Percentiles rank a stretch among this genome's conserved stretches.
Evolutionary conservation across 371 early-diverging fungal genomes (phyloP).

Genomic region (Mucor irregularis): DNA sequence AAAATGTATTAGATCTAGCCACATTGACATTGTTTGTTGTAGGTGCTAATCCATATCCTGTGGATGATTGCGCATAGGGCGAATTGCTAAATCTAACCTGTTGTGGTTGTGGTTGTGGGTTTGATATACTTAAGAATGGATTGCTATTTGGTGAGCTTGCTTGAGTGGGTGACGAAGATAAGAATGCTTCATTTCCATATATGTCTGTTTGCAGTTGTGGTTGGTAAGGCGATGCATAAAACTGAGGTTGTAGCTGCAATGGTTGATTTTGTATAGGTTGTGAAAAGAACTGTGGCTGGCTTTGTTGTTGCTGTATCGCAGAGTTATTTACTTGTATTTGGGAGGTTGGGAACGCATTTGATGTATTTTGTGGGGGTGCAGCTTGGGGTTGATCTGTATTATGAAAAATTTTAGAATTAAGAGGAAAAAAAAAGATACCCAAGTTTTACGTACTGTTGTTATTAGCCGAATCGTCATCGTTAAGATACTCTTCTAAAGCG

Average conservation of each 20-base stretch:
- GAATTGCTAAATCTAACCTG: not conserved
- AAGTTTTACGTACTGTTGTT: not conserved
- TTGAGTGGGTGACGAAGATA: not conserved
- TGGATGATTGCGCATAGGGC: not conserved
- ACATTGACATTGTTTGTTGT: no score
- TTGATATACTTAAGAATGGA: not conserved
- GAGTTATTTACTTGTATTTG: not conserved
- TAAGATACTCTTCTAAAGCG: conserved; percentile 84
- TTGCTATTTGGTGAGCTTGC: not conserved
- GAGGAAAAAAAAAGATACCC: no score
- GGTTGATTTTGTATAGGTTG: conserved; percentile 3
- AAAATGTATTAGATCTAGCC: conserved; percentile 1
- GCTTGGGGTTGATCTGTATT: not conserved
- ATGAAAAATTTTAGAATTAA: no score
- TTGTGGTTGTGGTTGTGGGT: not conserved
- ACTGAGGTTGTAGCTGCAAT: not conserved
- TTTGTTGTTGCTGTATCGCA: not conserved
- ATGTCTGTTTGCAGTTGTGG: not conserved
- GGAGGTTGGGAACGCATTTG: not conserved
- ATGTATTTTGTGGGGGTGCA: not conserved
- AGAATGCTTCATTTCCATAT: not conserved
- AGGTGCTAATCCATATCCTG: no score
- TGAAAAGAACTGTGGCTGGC: not conserved
- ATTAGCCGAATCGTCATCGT: conserved; percentile 38
- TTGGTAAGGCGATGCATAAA: no score